Conservation (phyloP, 306 rosid genomes). For the Hippophae rhamnoides region DNA sequence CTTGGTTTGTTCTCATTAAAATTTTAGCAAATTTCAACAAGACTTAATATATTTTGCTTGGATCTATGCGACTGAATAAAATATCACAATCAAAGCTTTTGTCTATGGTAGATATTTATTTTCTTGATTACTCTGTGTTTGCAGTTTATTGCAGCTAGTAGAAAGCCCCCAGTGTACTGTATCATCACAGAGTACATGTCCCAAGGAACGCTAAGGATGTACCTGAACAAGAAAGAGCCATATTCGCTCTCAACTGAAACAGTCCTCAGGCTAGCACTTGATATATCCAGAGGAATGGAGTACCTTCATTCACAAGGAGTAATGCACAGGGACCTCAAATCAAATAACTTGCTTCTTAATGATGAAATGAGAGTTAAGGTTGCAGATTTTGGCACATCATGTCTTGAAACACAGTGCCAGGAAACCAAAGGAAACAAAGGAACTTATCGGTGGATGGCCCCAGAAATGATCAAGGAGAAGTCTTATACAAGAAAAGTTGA, state of each 20-base stretch:
- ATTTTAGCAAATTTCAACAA: too few species aligned
- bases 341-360: conserved; percentile 86
- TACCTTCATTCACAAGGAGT: conserved; percentile 97
- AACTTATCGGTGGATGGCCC: conserved; percentile 98
- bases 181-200: conserved; percentile 98
- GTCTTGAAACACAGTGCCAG: conserved; percentile 78
- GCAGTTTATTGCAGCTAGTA: conserved; percentile 96
- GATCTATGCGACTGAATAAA: too few species aligned
- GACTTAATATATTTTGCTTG: too few species aligned
- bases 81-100: too few species aligned
- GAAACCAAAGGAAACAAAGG: conserved; percentile 98
- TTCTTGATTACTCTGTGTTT: not conserved
- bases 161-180: conserved; percentile 93
- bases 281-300: conserved; percentile 95
- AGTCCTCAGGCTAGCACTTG: conserved; percentile 81
- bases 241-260: conserved; percentile 90
- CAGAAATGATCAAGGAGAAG: conserved; percentile 93
- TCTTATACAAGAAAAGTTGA: conserved; percentile 80
- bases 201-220: conserved; percentile 97
- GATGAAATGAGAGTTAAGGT: conserved; percentile 98
- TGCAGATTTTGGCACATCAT: conserved; percentile 92
- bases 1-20: too few species aligned
- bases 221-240: conserved; percentile 94
- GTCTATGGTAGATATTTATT: not conserved
- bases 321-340: conserved; percentile 86